Evolutionary conservation across 768 basidiomycete genomes (phyloP), one percentile per base, ranked within the genome.

Genomic region (Chalciporus sphaerocephalus): DNA sequence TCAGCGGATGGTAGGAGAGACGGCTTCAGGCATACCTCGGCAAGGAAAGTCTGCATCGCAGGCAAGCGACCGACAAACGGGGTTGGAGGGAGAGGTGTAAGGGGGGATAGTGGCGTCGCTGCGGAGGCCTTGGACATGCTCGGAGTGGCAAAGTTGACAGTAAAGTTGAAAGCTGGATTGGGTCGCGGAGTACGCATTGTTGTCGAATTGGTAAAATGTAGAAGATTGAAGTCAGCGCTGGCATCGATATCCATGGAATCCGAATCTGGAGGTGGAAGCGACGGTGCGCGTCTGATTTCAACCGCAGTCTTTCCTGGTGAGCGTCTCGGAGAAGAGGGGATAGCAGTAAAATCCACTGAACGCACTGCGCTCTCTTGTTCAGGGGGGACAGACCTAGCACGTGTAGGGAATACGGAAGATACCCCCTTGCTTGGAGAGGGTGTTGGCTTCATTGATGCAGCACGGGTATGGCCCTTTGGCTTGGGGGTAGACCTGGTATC

Each of bases 81-180:
- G 1, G 79, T 76, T 48, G 73, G 68, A 6, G 77, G 72, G 25
- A 78, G 54, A 6, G 80, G 79, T 6, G 80, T 79, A 27, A 82
- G 64, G 15, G 73, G 73, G 1, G 74, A 75, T 47, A 69, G 57
- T 9, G 69, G 62, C 4, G 60, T 54, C 13, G 47, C 15, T 11
- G 42, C 28, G 22, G 40, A 44, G 12, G 39, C 45, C 4, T 23
- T 40, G 8, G 52, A 32, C 34, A 40, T 42, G 22, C 44, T 22
- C 20, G 66, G 65, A 6, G 67, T 66, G 6, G 56, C 60, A 23
- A 57, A 57, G 34, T 68, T 66, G 36, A 66, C 61, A 6, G 57
- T 42, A 33, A 44, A 60, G 40, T 23, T 27, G 27, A 60, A 61
- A 13, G 34, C 28, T 6, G 54, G 38, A 20, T 45, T 45, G 24